Base-by-base conservation (phyloP, 2,329 filamentous ascomycete species). In the Karstenula rhodostoma region DNA sequence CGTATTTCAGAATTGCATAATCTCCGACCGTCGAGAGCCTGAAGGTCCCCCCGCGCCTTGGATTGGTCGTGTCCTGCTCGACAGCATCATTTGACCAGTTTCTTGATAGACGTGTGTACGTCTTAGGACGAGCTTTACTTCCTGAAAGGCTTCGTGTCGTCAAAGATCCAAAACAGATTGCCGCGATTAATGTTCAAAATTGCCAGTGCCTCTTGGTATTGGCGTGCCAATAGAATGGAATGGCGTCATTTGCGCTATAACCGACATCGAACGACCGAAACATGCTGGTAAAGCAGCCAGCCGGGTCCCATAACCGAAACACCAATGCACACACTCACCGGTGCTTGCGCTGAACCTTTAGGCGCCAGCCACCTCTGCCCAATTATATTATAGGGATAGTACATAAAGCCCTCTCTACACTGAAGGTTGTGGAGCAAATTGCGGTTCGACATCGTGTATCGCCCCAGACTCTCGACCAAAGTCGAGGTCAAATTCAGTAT, bases 401-500 rank as follows among this genome's bases (percentile, higher is more conserved):
- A 54, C 17, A 44, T 2, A 7, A 44, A 23, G 22, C 17, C n/a
- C n/a, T 43, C 17, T 19, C 40, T 37, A 44, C 9, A 46, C 10
- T 9, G 52, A 19, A 8, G 52, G 25, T 35, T 42, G 12, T 15
- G 42, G n/a, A 46, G 25, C 8, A 17, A 46, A 55, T 12, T 44
- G 27, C 29, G 46, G 48, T 47, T 61, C 63, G 7, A 47, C 22
- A 17, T 65, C 62, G 22, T 62, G 57, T 37, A 67, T 62, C 35
- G 19, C 64, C 61, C 23, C 61, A 56, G 42, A 66, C 58, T 42
- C 61, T 33, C 25, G 49, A 35, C 72, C 68, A 52, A 69, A 68
- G 40, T 69, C 67, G 29, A 76, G 51, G 27, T 67, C 68, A 49
- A 76, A 77, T 55, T 77, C 75, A 5, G 67, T 63, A 29, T 73